Percentiles rank a stretch among this genome's conserved stretches.
Conservation (phyloP, 1,284 basidiomycete genomes). For the Heterobasidion annosum region DNA sequence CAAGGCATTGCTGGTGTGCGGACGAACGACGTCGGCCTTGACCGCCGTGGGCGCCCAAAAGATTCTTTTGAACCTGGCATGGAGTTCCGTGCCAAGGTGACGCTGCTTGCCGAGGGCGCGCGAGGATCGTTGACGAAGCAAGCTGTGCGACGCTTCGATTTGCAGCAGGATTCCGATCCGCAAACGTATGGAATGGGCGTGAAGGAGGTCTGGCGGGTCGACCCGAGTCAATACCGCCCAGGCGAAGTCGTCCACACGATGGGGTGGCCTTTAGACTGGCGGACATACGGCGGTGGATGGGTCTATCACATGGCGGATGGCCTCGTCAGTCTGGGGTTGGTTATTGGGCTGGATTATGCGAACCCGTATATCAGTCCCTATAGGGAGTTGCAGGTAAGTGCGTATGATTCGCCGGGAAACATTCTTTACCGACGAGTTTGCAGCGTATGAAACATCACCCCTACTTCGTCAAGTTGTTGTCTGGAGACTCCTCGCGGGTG, state of each 20-base stretch:
- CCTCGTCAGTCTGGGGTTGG: conserved; percentile 86
- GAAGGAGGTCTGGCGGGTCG: conserved; percentile 97
- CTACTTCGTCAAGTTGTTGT: conserved; percentile 76
- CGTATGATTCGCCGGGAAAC: conserved; percentile 2
- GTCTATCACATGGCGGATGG: conserved; percentile 95
- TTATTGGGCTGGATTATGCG: conserved; percentile 90
- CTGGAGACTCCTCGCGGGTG: conserved; percentile 65
- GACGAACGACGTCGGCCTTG: conserved; percentile 94
- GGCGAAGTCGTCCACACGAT: conserved; percentile 91
- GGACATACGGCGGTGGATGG: conserved; percentile 93
- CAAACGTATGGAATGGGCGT: conserved; percentile 97
- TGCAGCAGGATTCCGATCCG: conserved; percentile 75
- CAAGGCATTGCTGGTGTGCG: conserved; percentile 73
- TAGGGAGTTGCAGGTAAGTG: conserved; percentile 80
- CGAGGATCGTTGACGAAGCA: conserved; percentile 89
- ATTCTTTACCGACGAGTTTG: not conserved
- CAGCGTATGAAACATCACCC: conserved; percentile 98
- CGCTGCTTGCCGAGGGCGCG: conserved; percentile 93
- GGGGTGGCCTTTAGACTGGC: conserved; percentile 84
- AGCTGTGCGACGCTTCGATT: conserved; percentile 69
- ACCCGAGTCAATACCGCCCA: conserved; percentile 66
- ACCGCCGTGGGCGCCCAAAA: conserved; percentile 74
- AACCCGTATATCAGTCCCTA: conserved; percentile 95
- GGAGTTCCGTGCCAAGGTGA: conserved; percentile 92
- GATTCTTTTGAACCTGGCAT: conserved; percentile 94